These are phyloP conservation scores for Paraurostyla sp. DNA, from an alignment of 73 alveolate species.

Conservation along the genomic window DNA sequence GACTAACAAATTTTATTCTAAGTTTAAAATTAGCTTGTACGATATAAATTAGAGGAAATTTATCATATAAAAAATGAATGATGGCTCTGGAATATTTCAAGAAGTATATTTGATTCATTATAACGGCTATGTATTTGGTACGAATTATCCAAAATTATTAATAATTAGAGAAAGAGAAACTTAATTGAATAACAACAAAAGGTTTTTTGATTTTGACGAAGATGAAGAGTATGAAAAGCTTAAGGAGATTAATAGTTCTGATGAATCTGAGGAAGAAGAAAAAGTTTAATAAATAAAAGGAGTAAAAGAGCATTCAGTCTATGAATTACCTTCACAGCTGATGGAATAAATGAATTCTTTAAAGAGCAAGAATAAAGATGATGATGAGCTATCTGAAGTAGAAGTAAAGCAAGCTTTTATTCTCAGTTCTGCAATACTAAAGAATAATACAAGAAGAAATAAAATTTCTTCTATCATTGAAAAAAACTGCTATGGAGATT, in stretches of 20 bases:
- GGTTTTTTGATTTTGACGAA: neutral
- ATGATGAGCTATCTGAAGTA: constrained; percentile 40
- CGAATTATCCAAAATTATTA: constrained; percentile 32
- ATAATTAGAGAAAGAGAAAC: constrained; percentile 58
- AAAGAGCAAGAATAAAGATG: neutral
- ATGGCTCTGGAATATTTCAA: neutral
- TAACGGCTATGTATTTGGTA: constrained; percentile 59
- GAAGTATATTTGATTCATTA: constrained; percentile 37
- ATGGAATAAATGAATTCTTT: neutral
- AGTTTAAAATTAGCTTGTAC: constrained; percentile 1
- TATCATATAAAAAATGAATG: neutral
- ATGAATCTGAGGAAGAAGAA: neutral
- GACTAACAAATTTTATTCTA: neutral
- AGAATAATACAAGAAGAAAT: neutral
- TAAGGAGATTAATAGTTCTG: neutral
- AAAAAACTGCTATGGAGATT: neutral
- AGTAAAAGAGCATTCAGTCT: neutral
- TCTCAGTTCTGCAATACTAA: constrained; percentile 13
- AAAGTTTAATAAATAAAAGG: neutral
- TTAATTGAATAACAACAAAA: neutral
- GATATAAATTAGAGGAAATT: constrained; percentile 57
- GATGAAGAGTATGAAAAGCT: constrained; percentile 19
- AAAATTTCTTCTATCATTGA: neutral
- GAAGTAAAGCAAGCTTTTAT: constrained; percentile 26
- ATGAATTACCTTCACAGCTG: neutral